phyloP scores from a whole-genome alignment of 768 basidiomycete genomes.

The Clitopilus hobsonii region DNA sequence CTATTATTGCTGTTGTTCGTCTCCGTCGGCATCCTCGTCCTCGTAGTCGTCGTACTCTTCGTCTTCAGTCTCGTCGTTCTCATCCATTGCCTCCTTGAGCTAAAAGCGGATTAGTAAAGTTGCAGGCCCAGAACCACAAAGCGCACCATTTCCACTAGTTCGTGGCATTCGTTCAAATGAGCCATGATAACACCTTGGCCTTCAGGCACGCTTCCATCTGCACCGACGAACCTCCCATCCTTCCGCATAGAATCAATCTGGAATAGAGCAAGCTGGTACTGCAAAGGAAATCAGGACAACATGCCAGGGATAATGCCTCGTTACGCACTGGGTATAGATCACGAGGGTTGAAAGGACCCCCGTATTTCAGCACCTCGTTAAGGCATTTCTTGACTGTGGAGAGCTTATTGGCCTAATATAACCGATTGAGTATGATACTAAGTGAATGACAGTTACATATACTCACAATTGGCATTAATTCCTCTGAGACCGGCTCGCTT shows the following conservation, averaged over 20 bases:
- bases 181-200: conserved; percentile 97
- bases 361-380: conserved; percentile 93
- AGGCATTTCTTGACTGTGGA: conserved; percentile 96
- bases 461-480: conserved; percentile 89
- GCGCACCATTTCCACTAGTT: conserved; percentile 88
- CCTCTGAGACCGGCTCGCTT: conserved; percentile 96
- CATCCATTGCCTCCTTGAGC: conserved; percentile 84
- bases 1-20: not conserved
- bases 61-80: conserved; percentile 53
- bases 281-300: not conserved
- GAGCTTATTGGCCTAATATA: conserved; percentile 82
- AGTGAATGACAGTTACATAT: not conserved
- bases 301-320: not conserved
- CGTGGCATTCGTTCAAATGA: conserved; percentile 94
- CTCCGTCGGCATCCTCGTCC: conserved; percentile 15
- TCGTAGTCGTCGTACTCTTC: conserved; percentile 45
- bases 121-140: not conserved
- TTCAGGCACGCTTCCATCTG: conserved; percentile 87
- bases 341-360: conserved; percentile 86
- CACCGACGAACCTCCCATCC: conserved; percentile 90
- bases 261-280: conserved; percentile 93
- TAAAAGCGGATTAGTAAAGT: conserved; percentile 16
- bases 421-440: not conserved
- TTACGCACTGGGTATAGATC: conserved; percentile 86
- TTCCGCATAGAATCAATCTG: conserved; percentile 92